Conservation (phyloP, 2,329 filamentous ascomycete genomes). For the Fusarium pseudoanthophilum region DNA sequence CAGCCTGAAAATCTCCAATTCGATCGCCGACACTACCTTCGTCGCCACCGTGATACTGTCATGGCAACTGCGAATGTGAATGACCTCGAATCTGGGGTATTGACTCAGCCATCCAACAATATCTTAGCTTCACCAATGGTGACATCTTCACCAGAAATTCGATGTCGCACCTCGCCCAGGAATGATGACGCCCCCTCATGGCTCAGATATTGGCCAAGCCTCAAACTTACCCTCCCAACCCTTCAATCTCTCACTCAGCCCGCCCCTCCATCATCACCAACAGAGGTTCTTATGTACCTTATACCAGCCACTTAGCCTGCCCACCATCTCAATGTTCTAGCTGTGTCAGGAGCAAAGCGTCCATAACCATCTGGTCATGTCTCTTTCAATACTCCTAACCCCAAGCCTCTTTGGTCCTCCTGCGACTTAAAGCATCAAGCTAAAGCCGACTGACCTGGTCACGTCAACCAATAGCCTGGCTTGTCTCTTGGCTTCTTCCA, state of each 20-base stretch:
- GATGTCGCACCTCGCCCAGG: conserved; percentile 3
- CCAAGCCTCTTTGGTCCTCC: conserved; percentile 7
- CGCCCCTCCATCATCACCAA: conserved; percentile 9
- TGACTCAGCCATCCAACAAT: background rate
- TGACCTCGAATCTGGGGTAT: conserved; percentile 7
- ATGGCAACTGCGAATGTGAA: background rate
- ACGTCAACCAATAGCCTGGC: conserved; percentile 28
- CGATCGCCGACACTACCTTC: background rate
- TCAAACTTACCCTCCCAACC: conserved; percentile 21
- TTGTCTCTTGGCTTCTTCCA: background rate
- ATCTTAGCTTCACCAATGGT: background rate
- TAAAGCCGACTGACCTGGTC: conserved; percentile 34
- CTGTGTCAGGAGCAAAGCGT: conserved; percentile 18
- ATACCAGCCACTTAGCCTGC: conserved; percentile 21
- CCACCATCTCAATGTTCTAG: conserved; percentile 22
- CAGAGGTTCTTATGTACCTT: conserved; percentile 6
- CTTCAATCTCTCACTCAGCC: conserved; percentile 11
- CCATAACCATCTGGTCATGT: conserved; percentile 9
- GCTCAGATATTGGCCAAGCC: conserved; percentile 14
- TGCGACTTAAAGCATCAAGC: conserved; percentile 4
- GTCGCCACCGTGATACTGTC: background rate
- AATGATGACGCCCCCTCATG: conserved; percentile 12
- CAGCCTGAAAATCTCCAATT: background rate
- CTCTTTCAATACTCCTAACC: background rate
- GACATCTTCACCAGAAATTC: background rate